Conservation (phyloP, 805 yeast genomes). For the Metschnikowia koreensis region DNA sequence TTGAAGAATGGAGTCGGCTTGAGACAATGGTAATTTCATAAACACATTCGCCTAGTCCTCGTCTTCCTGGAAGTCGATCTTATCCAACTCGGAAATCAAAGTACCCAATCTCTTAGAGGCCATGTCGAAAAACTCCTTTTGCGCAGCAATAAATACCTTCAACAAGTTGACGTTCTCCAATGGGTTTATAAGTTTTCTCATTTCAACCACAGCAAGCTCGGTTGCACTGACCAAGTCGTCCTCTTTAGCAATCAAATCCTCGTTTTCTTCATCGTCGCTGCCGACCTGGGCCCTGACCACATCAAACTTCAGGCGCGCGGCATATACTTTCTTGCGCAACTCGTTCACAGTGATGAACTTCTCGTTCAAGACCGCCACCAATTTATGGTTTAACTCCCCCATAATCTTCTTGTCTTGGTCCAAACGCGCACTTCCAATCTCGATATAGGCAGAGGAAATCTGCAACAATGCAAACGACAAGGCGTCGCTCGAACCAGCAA, state of each 20-base stretch:
- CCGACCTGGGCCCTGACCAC: slow-evolving; percentile 55
- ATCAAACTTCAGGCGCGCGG: slow-evolving; percentile 69
- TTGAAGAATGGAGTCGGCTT: too few relatives aligned
- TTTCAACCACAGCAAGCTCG: slow-evolving; percentile 71
- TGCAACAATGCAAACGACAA: slow-evolving; percentile 54
- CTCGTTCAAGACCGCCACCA: slow-evolving; percentile 51
- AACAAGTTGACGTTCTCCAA: slow-evolving; percentile 61
- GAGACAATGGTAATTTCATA: too few relatives aligned
- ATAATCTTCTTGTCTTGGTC: slow-evolving; percentile 67
- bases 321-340: slow-evolving; percentile 66
- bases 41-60: slow-evolving; percentile 19
- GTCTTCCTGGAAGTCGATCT: slow-evolving; percentile 36
- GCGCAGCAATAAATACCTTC: slow-evolving; percentile 66
- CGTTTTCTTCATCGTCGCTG: slow-evolving; percentile 47
- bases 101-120: slow-evolving; percentile 34
- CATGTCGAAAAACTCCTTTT: slow-evolving; percentile 54
- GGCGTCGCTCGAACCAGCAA: slow-evolving; percentile 45
- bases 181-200: slow-evolving; percentile 71
- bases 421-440: slow-evolving; percentile 64
- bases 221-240: slow-evolving; percentile 81
- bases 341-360: slow-evolving; percentile 61
- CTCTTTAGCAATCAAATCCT: slow-evolving; percentile 57
- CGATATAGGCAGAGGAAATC: slow-evolving; percentile 55
- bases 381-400: slow-evolving; percentile 55
- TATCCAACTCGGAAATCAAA: slow-evolving; percentile 31